Conservation (phyloP, 352 stramenopile genomes). For the Detonula confervacea region DNA sequence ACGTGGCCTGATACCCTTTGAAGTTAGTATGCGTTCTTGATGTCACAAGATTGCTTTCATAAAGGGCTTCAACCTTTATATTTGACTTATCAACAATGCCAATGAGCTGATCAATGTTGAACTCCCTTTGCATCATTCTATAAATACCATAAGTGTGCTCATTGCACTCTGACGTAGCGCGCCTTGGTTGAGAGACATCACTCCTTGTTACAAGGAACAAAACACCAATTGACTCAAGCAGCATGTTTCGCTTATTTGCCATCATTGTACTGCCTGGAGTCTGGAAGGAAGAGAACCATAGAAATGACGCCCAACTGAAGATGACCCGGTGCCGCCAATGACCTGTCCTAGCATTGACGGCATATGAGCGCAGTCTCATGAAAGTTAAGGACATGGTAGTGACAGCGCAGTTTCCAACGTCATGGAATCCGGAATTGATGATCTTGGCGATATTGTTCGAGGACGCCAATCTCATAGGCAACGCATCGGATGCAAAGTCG, state of each 20-base stretch:
- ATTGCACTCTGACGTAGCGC: constrained; percentile 25
- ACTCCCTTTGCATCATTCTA: constrained; percentile 22
- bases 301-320: background rate
- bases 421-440: background rate
- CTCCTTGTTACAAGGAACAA: background rate
- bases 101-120: constrained; percentile 32
- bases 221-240: background rate
- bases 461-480: background rate
- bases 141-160: constrained; percentile 30
- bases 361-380: background rate
- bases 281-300: background rate
- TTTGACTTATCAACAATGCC: constrained; percentile 13
- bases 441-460: background rate
- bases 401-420: background rate
- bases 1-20: background rate
- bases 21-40: background rate
- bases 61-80: constrained; percentile 22
- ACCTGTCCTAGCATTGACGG: background rate
- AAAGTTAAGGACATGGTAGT: background rate
- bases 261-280: background rate
- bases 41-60: constrained; percentile 12
- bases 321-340: background rate
- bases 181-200: constrained; percentile 7
- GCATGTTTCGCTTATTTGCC: constrained; percentile 21
- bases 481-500: background rate